A percentile compares a stretch with the other conserved stretches of the same genome.
Evolutionary conservation across 768 basidiomycete species (phyloP).

Genomic region (Ramaria sp.): DNA sequence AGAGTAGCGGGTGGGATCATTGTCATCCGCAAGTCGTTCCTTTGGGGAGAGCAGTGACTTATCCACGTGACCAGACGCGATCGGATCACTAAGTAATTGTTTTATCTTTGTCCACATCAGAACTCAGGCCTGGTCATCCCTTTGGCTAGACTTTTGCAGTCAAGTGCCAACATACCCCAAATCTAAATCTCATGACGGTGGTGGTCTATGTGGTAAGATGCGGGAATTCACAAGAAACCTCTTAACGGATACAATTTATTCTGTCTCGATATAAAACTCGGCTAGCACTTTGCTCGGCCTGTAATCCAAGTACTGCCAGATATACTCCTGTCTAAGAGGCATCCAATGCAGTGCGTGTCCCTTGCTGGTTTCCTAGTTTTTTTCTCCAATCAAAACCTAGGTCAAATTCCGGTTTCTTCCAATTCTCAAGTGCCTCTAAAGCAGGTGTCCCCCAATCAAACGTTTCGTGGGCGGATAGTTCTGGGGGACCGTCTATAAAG

Average conservation of each 20-base stretch:
- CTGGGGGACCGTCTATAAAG: constrained; percentile 66
- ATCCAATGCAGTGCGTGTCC: not conserved
- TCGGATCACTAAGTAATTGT: not conserved
- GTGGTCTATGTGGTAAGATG: too few relatives aligned
- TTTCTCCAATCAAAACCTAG: constrained; percentile 13
- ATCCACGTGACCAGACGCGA: not conserved
- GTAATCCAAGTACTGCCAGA: too few relatives aligned
- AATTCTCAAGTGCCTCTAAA: constrained; percentile 49
- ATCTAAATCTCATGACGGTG: too few relatives aligned
- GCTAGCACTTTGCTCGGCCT: too few relatives aligned
- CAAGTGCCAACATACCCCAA: too few relatives aligned
- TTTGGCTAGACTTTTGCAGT: too few relatives aligned
- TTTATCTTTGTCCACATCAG: too few relatives aligned
- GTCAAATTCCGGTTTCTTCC: constrained; percentile 25
- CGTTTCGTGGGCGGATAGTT: constrained; percentile 36
- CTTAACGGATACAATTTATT: too few relatives aligned
- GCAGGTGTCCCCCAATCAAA: constrained; percentile 77
- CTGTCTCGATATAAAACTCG: too few relatives aligned
- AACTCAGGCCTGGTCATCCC: not conserved
- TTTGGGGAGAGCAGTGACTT: not conserved
- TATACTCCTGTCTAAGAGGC: not conserved
- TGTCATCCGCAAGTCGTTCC: not conserved
- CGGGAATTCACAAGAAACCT: too few relatives aligned
- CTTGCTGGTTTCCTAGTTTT: constrained; percentile 1
- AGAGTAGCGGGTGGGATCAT: not conserved